Percentiles rank a stretch among this genome's conserved stretches.
Conservation (phyloP, 352 stramenopile species). For the Achlya hypogyna region DNA sequence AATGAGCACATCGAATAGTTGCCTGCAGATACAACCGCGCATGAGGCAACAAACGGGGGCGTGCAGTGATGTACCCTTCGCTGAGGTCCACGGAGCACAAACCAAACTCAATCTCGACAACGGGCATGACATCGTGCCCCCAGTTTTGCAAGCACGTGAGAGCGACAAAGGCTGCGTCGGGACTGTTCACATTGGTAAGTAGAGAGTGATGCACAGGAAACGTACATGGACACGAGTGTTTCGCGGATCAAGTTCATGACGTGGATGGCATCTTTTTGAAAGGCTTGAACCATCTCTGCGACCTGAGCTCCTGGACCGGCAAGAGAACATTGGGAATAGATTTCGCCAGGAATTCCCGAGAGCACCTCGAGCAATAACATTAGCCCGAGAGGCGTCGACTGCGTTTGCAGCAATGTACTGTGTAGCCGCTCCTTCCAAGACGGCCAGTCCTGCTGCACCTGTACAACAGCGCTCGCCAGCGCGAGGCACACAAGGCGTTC, state of each 20-base stretch:
- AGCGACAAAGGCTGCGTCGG: constrained; percentile 1
- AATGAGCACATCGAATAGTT: constrained; percentile 5
- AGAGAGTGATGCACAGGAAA: neutral
- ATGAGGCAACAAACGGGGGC: neutral
- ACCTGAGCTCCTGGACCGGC: neutral
- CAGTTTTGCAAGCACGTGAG: constrained; percentile 18
- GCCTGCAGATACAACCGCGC: neutral
- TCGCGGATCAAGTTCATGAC: constrained; percentile 4
- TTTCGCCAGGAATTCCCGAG: constrained; percentile 8
- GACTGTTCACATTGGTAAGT: neutral
- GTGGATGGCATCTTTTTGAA: constrained; percentile 6
- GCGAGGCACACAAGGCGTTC: constrained; percentile 16
- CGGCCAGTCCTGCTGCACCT: constrained; percentile 9
- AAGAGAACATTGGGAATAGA: constrained; percentile 5
- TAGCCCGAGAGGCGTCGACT: neutral
- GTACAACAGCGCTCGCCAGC: constrained; percentile 9
- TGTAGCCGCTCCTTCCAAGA: constrained; percentile 17
- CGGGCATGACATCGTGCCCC: constrained; percentile 18
- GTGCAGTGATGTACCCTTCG: constrained; percentile 1
- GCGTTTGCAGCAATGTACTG: neutral
- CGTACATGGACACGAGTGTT: constrained; percentile 4
- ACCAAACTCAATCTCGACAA: constrained; percentile 10
- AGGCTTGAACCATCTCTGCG: constrained; percentile 9
- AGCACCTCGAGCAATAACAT: constrained; percentile 17
- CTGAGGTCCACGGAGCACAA: constrained; percentile 8